Conservation (phyloP, 352 stramenopile genomes). For the Pythium dissotocum region DNA sequence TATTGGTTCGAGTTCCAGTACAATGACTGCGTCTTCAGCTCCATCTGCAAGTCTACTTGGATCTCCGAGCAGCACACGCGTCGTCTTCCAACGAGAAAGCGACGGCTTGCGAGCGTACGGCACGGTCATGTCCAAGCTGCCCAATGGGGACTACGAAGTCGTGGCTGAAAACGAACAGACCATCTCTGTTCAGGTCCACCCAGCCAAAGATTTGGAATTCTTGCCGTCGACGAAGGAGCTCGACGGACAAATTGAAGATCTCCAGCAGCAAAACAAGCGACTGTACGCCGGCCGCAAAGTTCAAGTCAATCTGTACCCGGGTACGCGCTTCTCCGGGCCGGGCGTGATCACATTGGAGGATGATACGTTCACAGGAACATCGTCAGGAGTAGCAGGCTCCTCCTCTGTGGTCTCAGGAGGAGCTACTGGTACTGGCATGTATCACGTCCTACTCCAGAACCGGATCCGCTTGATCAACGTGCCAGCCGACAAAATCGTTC, state of each 20-base stretch:
- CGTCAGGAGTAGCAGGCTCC: not conserved
- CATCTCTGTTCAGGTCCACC: slow-evolving; percentile 55
- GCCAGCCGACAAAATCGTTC: slow-evolving; percentile 54
- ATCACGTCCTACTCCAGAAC: slow-evolving; percentile 66
- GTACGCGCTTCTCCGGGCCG: slow-evolving; percentile 61
- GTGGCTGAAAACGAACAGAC: slow-evolving; percentile 64
- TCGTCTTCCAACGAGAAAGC: slow-evolving; percentile 44
- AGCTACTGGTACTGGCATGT: slow-evolving; percentile 20
- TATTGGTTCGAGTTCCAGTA: slow-evolving; percentile 20
- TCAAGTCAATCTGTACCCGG: slow-evolving; percentile 70
- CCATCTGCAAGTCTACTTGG: not conserved
- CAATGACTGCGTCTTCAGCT: slow-evolving; percentile 6
- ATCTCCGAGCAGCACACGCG: slow-evolving; percentile 34
- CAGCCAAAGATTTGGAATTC: slow-evolving; percentile 47
- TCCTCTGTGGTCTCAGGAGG: not conserved
- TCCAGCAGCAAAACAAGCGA: slow-evolving; percentile 40
- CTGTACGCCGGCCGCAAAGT: slow-evolving; percentile 72
- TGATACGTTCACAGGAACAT: slow-evolving; percentile 22
- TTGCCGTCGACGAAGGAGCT: slow-evolving; percentile 61
- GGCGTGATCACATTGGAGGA: slow-evolving; percentile 62
- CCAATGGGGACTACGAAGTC: slow-evolving; percentile 50
- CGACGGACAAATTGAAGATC: slow-evolving; percentile 49
- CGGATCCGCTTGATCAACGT: slow-evolving; percentile 74
- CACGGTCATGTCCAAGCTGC: slow-evolving; percentile 50
- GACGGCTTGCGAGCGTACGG: slow-evolving; percentile 54